A percentile compares a stretch with the other conserved stretches of the same genome.
Evolutionary conservation across 371 early-diverging fungal genomes (phyloP).

Genomic region (Lichtheimia hyalospora): DNA sequence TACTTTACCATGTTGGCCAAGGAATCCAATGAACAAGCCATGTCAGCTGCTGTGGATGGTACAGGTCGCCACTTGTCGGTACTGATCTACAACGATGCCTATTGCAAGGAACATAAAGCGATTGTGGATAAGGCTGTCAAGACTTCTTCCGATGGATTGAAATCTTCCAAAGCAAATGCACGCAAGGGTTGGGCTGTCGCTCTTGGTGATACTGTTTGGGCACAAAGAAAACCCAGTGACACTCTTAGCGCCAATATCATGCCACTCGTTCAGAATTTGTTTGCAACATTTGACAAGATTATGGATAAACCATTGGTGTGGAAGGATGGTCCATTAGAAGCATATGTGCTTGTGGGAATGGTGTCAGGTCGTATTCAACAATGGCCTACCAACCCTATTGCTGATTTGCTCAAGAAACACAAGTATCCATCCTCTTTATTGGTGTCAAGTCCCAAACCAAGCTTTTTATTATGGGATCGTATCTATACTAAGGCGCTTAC

Average conservation of each 20-base stretch:
- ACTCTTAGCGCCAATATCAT: slow-evolving; percentile 30
- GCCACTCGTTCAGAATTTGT: slow-evolving; percentile 53
- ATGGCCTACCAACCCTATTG: slow-evolving; percentile 34
- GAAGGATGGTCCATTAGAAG: slow-evolving; percentile 73
- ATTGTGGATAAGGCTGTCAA: slow-evolving; percentile 45
- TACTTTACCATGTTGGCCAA: slow-evolving; percentile 69
- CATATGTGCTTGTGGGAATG: slow-evolving; percentile 64
- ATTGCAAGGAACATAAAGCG: slow-evolving; percentile 32
- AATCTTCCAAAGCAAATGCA: slow-evolving; percentile 54
- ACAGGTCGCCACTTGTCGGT: slow-evolving; percentile 60
- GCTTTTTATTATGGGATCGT: slow-evolving; percentile 81
- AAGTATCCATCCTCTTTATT: slow-evolving; percentile 41
- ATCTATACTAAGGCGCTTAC: slow-evolving; percentile 74
- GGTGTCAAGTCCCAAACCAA: slow-evolving; percentile 54
- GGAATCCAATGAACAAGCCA: slow-evolving; percentile 78
- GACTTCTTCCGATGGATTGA: slow-evolving; percentile 55
- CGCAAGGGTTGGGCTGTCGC: slow-evolving; percentile 63
- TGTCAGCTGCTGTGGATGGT: slow-evolving; percentile 63
- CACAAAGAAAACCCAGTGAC: slow-evolving; percentile 40
- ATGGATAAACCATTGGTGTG: slow-evolving; percentile 63
- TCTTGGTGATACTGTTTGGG: slow-evolving; percentile 50
- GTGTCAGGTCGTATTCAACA: slow-evolving; percentile 46
- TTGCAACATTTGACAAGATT: slow-evolving; percentile 61
- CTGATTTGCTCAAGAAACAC: slow-evolving; percentile 36
- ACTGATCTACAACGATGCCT: slow-evolving; percentile 53